Base-by-base conservation (phyloP, 1,284 basidiomycete species). In the Sanguinoderma infundibulare region DNA sequence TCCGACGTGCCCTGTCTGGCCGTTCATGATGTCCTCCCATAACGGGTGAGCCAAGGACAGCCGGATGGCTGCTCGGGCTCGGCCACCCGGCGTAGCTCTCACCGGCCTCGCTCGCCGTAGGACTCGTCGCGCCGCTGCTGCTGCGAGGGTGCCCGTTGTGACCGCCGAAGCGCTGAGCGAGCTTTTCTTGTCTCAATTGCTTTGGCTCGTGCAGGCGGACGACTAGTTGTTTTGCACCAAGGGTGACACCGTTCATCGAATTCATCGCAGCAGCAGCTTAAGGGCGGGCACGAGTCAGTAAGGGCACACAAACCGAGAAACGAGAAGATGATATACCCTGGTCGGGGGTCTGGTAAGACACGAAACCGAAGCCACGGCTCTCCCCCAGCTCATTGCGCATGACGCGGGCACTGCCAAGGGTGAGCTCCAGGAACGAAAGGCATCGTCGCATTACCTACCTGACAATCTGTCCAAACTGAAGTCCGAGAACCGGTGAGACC, bases 291-390 rank as follows among this genome's bases (percentile, higher is more conserved):
- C 32, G n/a, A 42, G 58, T 61, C 58, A 61, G 55, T 30, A 10
- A 38, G 34, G 40, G 34, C 5, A 9, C 38, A n/a, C 49, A 51
- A 20, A 17, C 40, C 15, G 15, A n/a, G 46, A 34, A 12, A 22
- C 20, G 15, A 57, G 63, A 53, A 57, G 30, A 28, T 51, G 9
- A 53, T 77, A 57, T 68, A 93, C 93, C 93, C 83, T 95, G 91
- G 66, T 91, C 88, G 14, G 94, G 91, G 14, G 85, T 84, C 71
- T 93, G 89, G 77, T 81, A 98, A 28, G 92, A 94, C 60, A 98
- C 96, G 72, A 98, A 98, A n/a, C 96, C 96, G 72, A 97, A 98
- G 5, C 95, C 95, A 60, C 94, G 89, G 74, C 91, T 94, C 57
- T 91, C 87, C 24, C 92, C 91, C 53, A 72, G 79, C 67, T 95